Base-by-base conservation (phyloP, 345 rosid species). In the Diplotaxis tenuifolia region DNA sequence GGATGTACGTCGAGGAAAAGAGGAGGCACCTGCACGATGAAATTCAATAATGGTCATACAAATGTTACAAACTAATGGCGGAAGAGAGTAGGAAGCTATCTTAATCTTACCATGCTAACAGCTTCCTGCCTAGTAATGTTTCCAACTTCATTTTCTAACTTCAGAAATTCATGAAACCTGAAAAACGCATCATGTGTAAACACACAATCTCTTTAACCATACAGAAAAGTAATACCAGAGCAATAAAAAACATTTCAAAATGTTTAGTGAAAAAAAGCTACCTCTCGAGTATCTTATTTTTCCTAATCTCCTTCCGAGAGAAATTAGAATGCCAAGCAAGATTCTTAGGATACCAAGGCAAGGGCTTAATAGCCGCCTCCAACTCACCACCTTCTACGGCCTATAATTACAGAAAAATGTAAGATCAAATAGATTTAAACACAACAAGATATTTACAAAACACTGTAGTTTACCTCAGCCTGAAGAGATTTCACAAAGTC, bases 41-140 rank as follows among this genome's bases (percentile, higher is more conserved):
- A 72, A 22, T 31, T 22, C 18, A 4, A 64, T 66, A 60, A 21
- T 15, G 8, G 12, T 1, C 23, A 49, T 3, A 23, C 18, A 49
- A 20, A 8, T 32, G 42, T 18, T 15, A 15, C 7, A 3, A 58
- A 22, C 2, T 47, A 64, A 12, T 23, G 31, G 38, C 1, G 3
- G 53, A 59, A 67, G 49, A 42, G 6, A 9, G 19, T 52, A 58
- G 18, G 22, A 23, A 74, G 62, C 22, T 23, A 67, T 29, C 28
- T 25, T 25, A 25, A 5, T 16, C 62, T 9, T 47, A 95, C 98
- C 96, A 92, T 95, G 86, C 99, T 92, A 67, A 92, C 99, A 68
- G 99, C 91, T 79, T 92, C 97, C 79, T 95, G 99, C 69, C 98
- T 85, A 34, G 94, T 95, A 67, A 95, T 90, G 83, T 92, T 95